Evolutionary conservation across 2,329 filamentous ascomycete genomes (phyloP).

Genomic region (Fusarium concolor): DNA sequence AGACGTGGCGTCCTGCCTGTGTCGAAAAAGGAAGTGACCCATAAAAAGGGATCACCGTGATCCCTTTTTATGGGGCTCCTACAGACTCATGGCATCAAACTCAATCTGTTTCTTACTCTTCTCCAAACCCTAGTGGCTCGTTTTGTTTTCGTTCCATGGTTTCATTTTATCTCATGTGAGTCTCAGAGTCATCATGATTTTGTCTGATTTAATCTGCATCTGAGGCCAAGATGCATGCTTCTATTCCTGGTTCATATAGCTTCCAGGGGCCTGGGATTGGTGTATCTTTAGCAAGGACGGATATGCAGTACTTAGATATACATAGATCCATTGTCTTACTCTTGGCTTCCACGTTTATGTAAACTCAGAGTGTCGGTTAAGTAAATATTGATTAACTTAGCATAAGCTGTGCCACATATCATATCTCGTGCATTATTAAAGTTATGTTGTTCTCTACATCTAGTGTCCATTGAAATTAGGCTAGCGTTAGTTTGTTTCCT

Average conservation of each 20-base stretch:
- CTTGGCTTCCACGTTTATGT: too few relatives aligned
- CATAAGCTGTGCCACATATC: not conserved
- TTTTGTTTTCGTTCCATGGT: not conserved
- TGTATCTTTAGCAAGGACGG: not conserved
- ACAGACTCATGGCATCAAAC: too few relatives aligned
- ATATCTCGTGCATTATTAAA: not conserved
- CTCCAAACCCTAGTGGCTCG: not conserved
- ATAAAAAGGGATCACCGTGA: too few relatives aligned
- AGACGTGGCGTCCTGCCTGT: too few relatives aligned
- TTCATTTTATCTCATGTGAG: not conserved
- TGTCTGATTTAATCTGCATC: not conserved
- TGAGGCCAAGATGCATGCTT: not conserved
- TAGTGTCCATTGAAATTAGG: too few relatives aligned
- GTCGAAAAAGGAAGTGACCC: too few relatives aligned
- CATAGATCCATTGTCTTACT: not conserved
- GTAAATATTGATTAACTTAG: not conserved
- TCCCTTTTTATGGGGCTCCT: too few relatives aligned
- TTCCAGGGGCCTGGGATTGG: not conserved
- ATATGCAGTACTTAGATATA: not conserved
- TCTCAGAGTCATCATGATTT: not conserved
- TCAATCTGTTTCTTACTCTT: too few relatives aligned
- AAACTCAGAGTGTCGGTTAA: not conserved
- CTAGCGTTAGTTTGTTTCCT: not conserved
- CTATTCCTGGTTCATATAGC: not conserved
- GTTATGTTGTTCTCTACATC: too few relatives aligned